Evolutionary conservation across 768 basidiomycete species (phyloP).

Genomic region (Termitomyces sp.): DNA sequence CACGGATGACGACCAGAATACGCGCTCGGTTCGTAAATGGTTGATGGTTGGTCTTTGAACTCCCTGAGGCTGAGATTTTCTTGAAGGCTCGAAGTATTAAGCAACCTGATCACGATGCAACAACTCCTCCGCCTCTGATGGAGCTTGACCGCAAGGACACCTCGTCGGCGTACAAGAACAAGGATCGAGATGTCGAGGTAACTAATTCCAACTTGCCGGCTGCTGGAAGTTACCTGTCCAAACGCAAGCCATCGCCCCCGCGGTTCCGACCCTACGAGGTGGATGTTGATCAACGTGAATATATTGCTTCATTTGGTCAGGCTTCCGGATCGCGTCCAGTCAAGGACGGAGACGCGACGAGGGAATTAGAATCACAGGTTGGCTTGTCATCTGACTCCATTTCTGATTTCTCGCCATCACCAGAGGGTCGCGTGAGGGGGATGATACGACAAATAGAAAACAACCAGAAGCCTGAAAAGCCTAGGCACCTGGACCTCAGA

Average conservation of each 20-base stretch:
- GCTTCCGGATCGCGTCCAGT: conserved; percentile 3
- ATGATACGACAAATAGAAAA: conserved; percentile 3
- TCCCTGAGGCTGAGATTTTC: background rate
- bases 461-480: background rate
- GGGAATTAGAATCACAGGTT: conserved; percentile 5
- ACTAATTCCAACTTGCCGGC: background rate
- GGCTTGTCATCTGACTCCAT: conserved; percentile 12
- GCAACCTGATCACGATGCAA: background rate
- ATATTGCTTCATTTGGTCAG: background rate
- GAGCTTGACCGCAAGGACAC: background rate
- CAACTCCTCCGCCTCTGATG: background rate
- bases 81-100: background rate
- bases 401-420: background rate
- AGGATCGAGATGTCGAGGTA: background rate
- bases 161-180: background rate
- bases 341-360: conserved; percentile 13
- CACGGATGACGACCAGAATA: background rate
- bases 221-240: background rate
- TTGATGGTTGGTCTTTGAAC: background rate
- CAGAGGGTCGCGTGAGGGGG: conserved; percentile 3
- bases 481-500: conserved; percentile 7
- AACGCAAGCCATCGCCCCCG: background rate
- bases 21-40: background rate
- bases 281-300: background rate
- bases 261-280: background rate